Base-by-base conservation (phyloP, 345 rosid species). In the Excoecaria agallocha region DNA sequence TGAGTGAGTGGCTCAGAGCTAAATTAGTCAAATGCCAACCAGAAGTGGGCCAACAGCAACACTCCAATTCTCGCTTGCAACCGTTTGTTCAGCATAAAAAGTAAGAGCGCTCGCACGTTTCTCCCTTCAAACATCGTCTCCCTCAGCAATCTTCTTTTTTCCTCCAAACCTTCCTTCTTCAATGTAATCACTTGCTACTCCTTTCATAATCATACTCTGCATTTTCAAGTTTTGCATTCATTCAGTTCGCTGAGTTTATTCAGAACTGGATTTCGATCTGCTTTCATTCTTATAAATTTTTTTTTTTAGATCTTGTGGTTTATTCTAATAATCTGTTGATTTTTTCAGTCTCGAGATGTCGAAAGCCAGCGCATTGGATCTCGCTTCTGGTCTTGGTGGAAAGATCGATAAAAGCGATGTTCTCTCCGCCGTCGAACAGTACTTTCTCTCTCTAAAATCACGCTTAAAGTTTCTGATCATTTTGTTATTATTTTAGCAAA, bases 371-470 rank as follows among this genome's bases (percentile, higher is more conserved):
- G 91, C 88, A 45, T 73, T 90, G 80, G 98, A 95, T 91, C 98
- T 95, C 73, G 99, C 98, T 13, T 82, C 97, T 10, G 93, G 93
- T 17, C 75, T 95, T 37, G 99, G 99, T 57, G 99, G 99, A 52
- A 89, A 89, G 86, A 89, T 95, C 79, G 90, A 89, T 22, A 91
- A 90, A 71, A 67, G 62, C 78, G 88, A 91, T 12, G 98, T 95
- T 77, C 91, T 89, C 83, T 85, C 97, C 50, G 90, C 99, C 73
- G 98, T 95, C 49, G 97, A 95, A 52, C 84, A 90, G 98, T 95
- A 69, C 6, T 22, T 51, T 50, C 50, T 51, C 41, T 66, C 10
- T 52, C 46, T 22, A 13, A 3, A 19, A 4, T 13, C 61, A 4
- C 30, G 20, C 24, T 20, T 49, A 6, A 5, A 43, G 2, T 8